Evolutionary conservation across 2,329 filamentous ascomycete genomes (phyloP), one percentile per base, ranked within the genome.

Genomic region (Pseudogymnoascus sp.): DNA sequence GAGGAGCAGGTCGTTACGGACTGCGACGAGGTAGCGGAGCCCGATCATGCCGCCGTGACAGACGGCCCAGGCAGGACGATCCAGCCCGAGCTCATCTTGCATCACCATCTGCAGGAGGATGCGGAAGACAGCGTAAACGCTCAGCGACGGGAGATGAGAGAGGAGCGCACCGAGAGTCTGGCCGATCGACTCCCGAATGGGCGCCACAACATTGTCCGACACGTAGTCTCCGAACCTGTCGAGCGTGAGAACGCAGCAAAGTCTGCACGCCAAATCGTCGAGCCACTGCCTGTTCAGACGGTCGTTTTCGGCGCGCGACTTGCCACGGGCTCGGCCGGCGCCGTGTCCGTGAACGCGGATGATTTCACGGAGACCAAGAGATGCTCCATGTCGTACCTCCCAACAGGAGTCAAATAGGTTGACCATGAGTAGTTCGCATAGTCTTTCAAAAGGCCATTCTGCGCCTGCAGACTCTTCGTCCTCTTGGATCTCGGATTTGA

Each of bases 31-130:
- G 71, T 99, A 99, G 69, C 93, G 85, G 70, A 99, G 78, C 6
- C 94, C 94, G 55, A 97, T 92, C 94, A 99, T 99, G 65, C 94
- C 94, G 67, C 94, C 94, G 73, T 99, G 95, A 70, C 92, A 96
- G 38, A 97, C 90, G 64, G 96, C 91, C 94, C 94, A 99, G 30
- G 92, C 82, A 12, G 89, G 86, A 33, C 83, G 84, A 23, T 88
- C 85, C 23, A 92, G 78, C 38, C 86, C 84, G 22, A 94, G 78
- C 67, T 96, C 90, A 42, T 88, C 85, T 72, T 97, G 92, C 85
- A 96, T 94, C 38, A 97, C 92, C 78, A 99, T 89, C 38, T 89
- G 85, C 70, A 94, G 89, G 4, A 99, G 81, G 45, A 95, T 88
- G 52, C 81, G 83, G 73, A 97, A 97, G 39, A 95, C 90, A 61